Evolutionary conservation across 2,329 filamentous ascomycete species (phyloP).

Genomic region (Pochonia chlamydosporia): DNA sequence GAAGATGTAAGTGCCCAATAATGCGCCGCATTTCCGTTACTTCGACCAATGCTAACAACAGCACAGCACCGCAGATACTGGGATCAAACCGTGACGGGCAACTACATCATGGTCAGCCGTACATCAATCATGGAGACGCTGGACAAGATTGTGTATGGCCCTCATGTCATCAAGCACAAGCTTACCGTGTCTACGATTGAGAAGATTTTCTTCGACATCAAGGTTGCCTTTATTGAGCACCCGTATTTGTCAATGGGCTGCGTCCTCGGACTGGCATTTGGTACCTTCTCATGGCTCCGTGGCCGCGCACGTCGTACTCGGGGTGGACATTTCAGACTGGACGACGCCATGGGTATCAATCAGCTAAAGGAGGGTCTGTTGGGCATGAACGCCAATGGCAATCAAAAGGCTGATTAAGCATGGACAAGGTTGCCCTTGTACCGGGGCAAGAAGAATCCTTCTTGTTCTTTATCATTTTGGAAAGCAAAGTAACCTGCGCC

Average conservation of each 20-base stretch:
- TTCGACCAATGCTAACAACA: not conserved
- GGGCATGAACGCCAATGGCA: slow-evolving; percentile 33
- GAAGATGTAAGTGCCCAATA: slow-evolving; percentile 67
- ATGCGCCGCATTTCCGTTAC: accelerated
- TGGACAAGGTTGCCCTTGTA: not conserved
- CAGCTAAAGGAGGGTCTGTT: slow-evolving; percentile 62
- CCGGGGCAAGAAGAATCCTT: not conserved
- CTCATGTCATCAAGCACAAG: slow-evolving; percentile 69
- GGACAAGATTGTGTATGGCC: slow-evolving; percentile 61
- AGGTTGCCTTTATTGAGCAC: slow-evolving; percentile 52
- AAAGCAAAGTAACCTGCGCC: slow-evolving; percentile 6
- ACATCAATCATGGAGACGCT: slow-evolving; percentile 88
- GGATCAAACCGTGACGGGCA: slow-evolving; percentile 85
- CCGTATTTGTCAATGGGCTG: slow-evolving; percentile 53
- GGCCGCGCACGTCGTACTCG: slow-evolving; percentile 47
- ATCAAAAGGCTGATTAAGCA: slow-evolving; percentile 28
- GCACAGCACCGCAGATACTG: slow-evolving; percentile 83
- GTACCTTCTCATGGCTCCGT: slow-evolving; percentile 46
- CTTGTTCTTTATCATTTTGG: slow-evolving; percentile 9
- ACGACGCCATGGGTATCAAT: slow-evolving; percentile 45
- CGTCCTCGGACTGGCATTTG: slow-evolving; percentile 50
- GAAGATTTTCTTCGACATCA: slow-evolving; percentile 64
- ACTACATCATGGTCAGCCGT: slow-evolving; percentile 81
- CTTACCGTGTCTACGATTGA: slow-evolving; percentile 68
- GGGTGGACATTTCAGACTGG: slow-evolving; percentile 56